Percentiles rank a stretch among this genome's conserved stretches.
phyloP scores from a whole-genome alignment of 345 rosid species.

The Eucalyptus dawsonii region DNA sequence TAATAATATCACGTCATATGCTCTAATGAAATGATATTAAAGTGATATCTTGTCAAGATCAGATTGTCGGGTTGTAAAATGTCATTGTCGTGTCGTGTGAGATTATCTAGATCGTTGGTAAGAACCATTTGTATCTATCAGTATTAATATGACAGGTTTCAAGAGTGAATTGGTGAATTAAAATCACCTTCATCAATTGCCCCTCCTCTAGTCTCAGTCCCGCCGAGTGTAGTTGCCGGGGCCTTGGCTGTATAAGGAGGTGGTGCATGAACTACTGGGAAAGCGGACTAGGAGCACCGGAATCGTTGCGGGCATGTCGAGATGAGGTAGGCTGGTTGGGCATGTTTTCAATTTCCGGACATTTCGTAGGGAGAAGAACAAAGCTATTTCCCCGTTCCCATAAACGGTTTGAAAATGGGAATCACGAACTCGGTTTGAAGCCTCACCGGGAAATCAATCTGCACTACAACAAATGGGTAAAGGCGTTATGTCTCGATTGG shows the following conservation, averaged over 20 bases:
- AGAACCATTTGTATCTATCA: rapidly evolving
- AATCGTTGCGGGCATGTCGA: no score
- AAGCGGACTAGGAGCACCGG: no score
- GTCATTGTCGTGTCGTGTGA: not conserved
- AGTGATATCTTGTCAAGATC: not conserved
- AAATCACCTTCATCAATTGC: not conserved
- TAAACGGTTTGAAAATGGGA: not conserved
- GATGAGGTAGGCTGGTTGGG: not conserved
- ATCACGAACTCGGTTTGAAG: not conserved
- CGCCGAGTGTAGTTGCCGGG: no score
- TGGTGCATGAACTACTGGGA: no score
- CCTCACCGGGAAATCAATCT: not conserved
- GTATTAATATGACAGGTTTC: rapidly evolving
- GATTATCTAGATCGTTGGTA: rapidly evolving
- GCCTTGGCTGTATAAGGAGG: no score
- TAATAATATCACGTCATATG: not conserved
- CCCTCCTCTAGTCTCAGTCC: rapidly evolving
- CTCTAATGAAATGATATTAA: not conserved
- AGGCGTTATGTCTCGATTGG: not conserved
- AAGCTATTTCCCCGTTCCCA: not conserved
- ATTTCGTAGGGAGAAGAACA: not conserved
- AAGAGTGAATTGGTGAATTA: rapidly evolving
- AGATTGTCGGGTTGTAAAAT: rapidly evolving
- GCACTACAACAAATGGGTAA: not conserved
- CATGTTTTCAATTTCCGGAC: not conserved